Conservation (phyloP, 495 filamentous ascomycete genomes). For the Talaromyces proteolyticus region DNA sequence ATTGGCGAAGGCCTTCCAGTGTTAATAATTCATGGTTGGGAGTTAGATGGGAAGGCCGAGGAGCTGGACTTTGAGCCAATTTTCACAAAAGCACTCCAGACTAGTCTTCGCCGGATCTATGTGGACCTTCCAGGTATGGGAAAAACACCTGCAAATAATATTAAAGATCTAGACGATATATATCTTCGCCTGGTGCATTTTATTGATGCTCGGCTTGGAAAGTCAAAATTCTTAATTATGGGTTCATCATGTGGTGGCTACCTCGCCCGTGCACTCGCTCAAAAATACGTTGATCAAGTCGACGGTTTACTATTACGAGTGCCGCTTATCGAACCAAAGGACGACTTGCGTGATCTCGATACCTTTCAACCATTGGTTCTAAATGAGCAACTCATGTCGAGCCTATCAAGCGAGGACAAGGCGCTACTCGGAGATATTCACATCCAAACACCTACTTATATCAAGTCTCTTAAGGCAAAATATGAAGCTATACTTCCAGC, state of each 20-base stretch:
- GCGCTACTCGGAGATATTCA: conserved; percentile 20
- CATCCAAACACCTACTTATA: conserved; percentile 22
- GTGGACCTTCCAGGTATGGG: conserved; percentile 29
- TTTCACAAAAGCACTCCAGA: conserved; percentile 20
- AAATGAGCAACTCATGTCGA: conserved; percentile 19
- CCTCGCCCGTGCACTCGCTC: conserved; percentile 22
- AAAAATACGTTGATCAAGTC: conserved; percentile 20
- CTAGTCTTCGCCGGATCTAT: conserved; percentile 20
- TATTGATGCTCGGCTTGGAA: conserved; percentile 22
- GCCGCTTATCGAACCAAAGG: conserved; percentile 22
- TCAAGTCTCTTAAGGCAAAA: conserved; percentile 21
- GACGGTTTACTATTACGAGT: conserved; percentile 23
- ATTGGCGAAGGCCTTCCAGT: conserved; percentile 22
- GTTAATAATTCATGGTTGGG: conserved; percentile 25
- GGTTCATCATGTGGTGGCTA: conserved; percentile 25
- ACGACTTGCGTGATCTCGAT: conserved; percentile 21
- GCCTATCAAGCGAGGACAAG: conserved; percentile 16
- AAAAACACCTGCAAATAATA: conserved; percentile 18
- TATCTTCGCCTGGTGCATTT: conserved; percentile 20
- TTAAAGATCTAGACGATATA: conserved; percentile 23
- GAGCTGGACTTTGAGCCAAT: conserved; percentile 25
- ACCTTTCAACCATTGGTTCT: conserved; percentile 17
- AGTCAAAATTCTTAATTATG: conserved; percentile 17
- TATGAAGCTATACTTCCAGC: conserved; percentile 15
- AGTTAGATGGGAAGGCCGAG: conserved; percentile 18